Base-by-base conservation (phyloP, 768 basidiomycete species). In the Leucocoprinus birnbaumii region DNA sequence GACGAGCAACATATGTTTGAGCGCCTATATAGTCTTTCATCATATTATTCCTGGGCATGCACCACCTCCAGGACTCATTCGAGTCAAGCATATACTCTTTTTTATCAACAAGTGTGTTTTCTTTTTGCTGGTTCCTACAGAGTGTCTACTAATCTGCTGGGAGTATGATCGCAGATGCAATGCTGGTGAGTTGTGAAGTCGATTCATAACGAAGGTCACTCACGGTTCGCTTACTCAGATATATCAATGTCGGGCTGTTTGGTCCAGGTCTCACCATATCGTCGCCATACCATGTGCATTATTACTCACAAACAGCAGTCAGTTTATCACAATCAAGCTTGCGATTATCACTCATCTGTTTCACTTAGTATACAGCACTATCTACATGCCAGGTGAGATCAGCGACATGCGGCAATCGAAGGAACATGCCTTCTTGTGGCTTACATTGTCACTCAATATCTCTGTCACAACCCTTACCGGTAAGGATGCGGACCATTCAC, bases 221-320 rank as follows among this genome's bases (percentile, higher is more conserved):
- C n/a, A 22, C 16, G 7, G 24, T 42, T n/a, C 19, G 27, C 41
- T 27, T 37, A n/a, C n/a, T n/a, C 44, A 58, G 44, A 50, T 71
- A 37, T 73, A 73, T 56, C 66, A 73, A 37, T 75, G 73, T 50
- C 73, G 68, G 55, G 65, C 71, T 18, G 68, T 72, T 40, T 74
- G 74, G 74, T 67, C 65, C 34, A 62, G 58, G 44, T 66, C 63
- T 7, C 66, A 66, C 51, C 58, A 57, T 31, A 56, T 73, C 19
- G 61, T 68, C 16, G 37, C 66, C 44, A 65, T 61, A 7, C 68
- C 72, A 1, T 41, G 62, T 4, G 38, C 68, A 0, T 50, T 73
- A 14, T 62, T 75, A n/a, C 14, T 71, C 7, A 67, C 66, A n/a
- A 68, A 66, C 9, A 69, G 71, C 59, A 61, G 72, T 73, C 7